Evolutionary conservation across 768 basidiomycete species (phyloP), one percentile per base, ranked within the genome.

Genomic region (Hygrophorus pudorinus): DNA sequence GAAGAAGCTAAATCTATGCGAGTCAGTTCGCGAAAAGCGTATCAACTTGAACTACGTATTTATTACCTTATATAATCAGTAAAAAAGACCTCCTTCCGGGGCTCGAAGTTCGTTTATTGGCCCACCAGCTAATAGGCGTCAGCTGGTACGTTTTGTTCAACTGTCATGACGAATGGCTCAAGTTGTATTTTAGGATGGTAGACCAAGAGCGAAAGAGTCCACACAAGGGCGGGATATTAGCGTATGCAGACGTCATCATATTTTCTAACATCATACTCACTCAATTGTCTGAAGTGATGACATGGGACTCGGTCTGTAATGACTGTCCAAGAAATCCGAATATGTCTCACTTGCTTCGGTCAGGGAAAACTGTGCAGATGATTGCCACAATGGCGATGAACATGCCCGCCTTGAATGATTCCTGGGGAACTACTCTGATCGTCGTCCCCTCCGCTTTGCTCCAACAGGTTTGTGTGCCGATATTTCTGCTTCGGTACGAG

Each of bases 41-140:
- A 30, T 24, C 33, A 14, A 14, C 3, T 31, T 20, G 21, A 42
- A 41, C 42, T 38, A 30, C 27, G 21, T 4, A 28, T 13, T 18
- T 48, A 16, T 32, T 39, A 20, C 30, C 13, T 29, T 5, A n/a
- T 11, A 16, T 38, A 21, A 41, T 6, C 43, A 78, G 75, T 48
- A 55, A 71, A 20, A 66, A 67, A 35, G 78, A 82, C 46, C 53
- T 76, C 13, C 57, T 91, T 1, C 79, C 81, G 0, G 85, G 84
- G 0, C 62, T 89, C 48, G 78, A 79, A 55, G 75, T 87, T 9
- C 70, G 76, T 3, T 66, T 89, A 7, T 65, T 89, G 48, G 73
- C 77, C 5, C 87, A 89, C 55, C 83, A 89, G 59, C 65, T 74
- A 30, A 79, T 89, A 41, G 86, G 87, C 0, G 85, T 89, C 13